Conservation (phyloP, 495 filamentous ascomycete genomes). For the Margaritispora aquatica region DNA sequence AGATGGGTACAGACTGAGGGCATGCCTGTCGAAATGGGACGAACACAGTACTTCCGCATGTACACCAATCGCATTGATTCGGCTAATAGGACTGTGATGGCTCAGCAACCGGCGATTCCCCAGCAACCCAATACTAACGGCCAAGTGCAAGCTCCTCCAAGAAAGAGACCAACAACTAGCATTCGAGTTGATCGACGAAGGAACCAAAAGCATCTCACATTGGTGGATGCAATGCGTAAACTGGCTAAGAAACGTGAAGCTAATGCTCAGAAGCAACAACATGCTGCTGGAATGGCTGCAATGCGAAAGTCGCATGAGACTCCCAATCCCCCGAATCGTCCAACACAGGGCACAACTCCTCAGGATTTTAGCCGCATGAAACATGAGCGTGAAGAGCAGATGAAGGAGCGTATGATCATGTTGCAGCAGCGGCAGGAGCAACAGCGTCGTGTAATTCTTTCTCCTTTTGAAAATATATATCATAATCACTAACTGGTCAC, state of each 20-base stretch:
- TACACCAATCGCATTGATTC: constrained; percentile 76
- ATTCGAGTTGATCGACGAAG: constrained; percentile 78
- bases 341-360: constrained; percentile 53
- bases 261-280: constrained; percentile 76
- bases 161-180: constrained; percentile 63
- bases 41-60: constrained; percentile 85
- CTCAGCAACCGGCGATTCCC: constrained; percentile 51
- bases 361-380: constrained; percentile 85
- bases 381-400: constrained; percentile 73
- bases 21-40: constrained; percentile 82
- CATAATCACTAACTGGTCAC: constrained; percentile 21
- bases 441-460: constrained; percentile 45
- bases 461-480: constrained; percentile 3
- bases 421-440: constrained; percentile 57
- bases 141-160: constrained; percentile 46
- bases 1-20: constrained; percentile 89
- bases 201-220: constrained; percentile 74
- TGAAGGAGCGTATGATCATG: constrained; percentile 65
- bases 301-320: constrained; percentile 66
- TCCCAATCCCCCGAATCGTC: constrained; percentile 43
- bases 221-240: constrained; percentile 94
- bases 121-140: constrained; percentile 49
- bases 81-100: constrained; percentile 60
- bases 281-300: constrained; percentile 62
- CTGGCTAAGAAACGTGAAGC: constrained; percentile 90